Evolutionary conservation across 768 basidiomycete species (phyloP), one percentile per base, ranked within the genome.

Genomic region (Steccherinum ochraceum): DNA sequence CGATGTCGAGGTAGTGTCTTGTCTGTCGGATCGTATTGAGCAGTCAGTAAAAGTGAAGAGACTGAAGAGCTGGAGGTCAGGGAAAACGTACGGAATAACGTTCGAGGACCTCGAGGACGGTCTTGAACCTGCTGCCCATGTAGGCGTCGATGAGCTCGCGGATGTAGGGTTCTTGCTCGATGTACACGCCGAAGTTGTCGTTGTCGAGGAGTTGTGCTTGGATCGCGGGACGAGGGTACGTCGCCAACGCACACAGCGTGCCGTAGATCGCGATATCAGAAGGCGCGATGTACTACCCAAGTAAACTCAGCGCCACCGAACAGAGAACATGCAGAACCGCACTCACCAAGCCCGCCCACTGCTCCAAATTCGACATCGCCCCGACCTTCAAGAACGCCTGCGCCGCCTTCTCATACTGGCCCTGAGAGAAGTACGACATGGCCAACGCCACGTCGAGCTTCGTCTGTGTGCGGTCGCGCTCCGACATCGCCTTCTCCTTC

Each of bases 261-360:
- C 85, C 86, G 62, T 93, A 93, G 35, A 95, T 80, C 1, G 89
- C 92, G 44, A 97, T 81, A 66, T 97, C 95, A 3, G 78, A 78
- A 0, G 89, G 79, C 0, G 89, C 77, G 30, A 96, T 73, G 41
- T 93, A 76, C 85, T 89, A 60, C 3, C 43, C 48, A 25, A 26
- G 19, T 47, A 25, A 19, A 20, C 68, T 18, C 19, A 79, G 19
- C 25, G 21, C 21, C 47, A 40, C 12, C 16, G 3, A 46, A 25
- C 20, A 54, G 18, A 43, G 41, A 53, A 47, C 23, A 40, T 12
- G 47, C 5, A 1, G 41, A 7, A 7, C 23, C 19, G 3, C 11
- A 56, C 67, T 45, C 39, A 72, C 90, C 73, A 79, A 85, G 45
- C 84, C 84, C 42, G 81, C 64, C 90, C 92, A 96, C 52, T 88